Evolutionary conservation across 345 rosid species (phyloP), one percentile per base, ranked within the genome.

Genomic region (Erodium maritimum): DNA sequence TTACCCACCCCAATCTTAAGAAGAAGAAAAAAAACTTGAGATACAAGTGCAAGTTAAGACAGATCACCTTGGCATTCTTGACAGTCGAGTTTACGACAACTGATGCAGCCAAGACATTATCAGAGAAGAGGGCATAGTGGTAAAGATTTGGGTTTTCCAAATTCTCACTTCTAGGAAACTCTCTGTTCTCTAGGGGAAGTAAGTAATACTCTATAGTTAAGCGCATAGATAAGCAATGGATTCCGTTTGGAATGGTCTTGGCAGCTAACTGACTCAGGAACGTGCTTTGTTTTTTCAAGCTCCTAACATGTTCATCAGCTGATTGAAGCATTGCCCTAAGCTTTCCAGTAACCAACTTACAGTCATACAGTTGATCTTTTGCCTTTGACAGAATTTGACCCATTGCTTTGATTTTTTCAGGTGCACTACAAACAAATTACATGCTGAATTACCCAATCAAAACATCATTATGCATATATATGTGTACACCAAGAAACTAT

Each of bases 51-150:
- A 42, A 16, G 11, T 7, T 42, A 42, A 42, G 48, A 42, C 48
- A 42, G 48, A 42, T 70, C 67, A 94, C 99, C 97, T 90, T 94
- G 48, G 99, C 95, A 67, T 94, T 94, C 79, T 68, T 67, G 70
- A 90, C 63, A 29, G 99, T 82, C 64, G 99, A 94, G 82, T 94
- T 94, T 66, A 94, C 97, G 69, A 94, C 99, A 56, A 94, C 97
- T 54, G 99, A 94, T 67, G 99, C 96, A 77, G 99, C 99, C 80
- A 94, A 78, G 57, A 94, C 99, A 75, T 94, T 94, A 76, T 94
- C 99, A 16, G 99, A 94, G 77, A 94, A 94, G 68, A 94, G 84
- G 29, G 99, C 97, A 71, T 94, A 94, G 69, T 94, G 99, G 58
- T 87, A 72, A 50, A 94, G 91, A 76, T 77, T 77, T 53, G 91